These are phyloP conservation scores for Podaxis sp. DNA, from an alignment of 768 basidiomycete genomes.

Conservation along the genomic window DNA sequence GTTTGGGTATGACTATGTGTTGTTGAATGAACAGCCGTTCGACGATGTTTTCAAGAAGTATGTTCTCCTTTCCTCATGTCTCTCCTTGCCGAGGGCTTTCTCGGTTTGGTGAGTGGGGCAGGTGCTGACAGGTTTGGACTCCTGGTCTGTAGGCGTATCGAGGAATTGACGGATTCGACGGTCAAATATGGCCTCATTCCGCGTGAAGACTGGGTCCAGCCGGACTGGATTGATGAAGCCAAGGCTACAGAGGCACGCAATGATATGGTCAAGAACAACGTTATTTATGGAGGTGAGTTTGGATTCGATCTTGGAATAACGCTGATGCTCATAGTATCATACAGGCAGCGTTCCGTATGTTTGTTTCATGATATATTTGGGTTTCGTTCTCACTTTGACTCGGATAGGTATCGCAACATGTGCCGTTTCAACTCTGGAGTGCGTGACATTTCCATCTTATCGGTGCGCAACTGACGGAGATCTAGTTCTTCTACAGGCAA, in stretches of 20 bases:
- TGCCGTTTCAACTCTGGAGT: constrained; percentile 95
- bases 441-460: constrained; percentile 27
- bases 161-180: constrained; percentile 57
- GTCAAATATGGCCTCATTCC: constrained; percentile 82
- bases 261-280: constrained; percentile 66
- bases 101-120: neutral
- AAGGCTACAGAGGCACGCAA: constrained; percentile 62
- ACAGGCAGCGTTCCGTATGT: constrained; percentile 77
- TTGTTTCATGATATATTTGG: constrained; percentile 4
- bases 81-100: neutral
- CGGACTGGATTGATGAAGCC: constrained; percentile 75
- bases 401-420: constrained; percentile 84
- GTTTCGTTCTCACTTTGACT: neutral
- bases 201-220: constrained; percentile 77
- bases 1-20: constrained; percentile 82
- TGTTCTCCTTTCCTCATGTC: constrained; percentile 15
- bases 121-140: neutral
- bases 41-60: constrained; percentile 70
- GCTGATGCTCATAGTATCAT: constrained; percentile 11
- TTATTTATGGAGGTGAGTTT: constrained; percentile 66
- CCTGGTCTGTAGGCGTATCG: constrained; percentile 42
- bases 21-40: constrained; percentile 83
- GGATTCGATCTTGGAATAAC: constrained; percentile 14
- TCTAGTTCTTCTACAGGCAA: constrained; percentile 84
- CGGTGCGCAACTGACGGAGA: neutral